phyloP scores from a whole-genome alignment of 2,329 filamentous ascomycete genomes.

The Talaromyces islandicus region DNA sequence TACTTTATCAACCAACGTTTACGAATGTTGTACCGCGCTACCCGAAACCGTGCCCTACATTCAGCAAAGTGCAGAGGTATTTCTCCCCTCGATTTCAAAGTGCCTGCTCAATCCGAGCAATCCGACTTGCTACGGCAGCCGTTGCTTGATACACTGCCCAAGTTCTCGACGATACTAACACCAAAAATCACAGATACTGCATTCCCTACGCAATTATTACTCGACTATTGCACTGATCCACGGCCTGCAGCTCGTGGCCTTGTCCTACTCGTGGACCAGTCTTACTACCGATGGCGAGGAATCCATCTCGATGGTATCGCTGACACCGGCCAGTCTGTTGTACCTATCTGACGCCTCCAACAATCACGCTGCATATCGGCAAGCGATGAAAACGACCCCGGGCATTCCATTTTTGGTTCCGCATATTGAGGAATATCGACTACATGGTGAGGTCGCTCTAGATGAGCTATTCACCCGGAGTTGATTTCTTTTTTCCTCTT shows the following conservation, averaged over 20 bases:
- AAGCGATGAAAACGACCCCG: conserved; percentile 23
- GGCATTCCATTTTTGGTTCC: conserved; percentile 35
- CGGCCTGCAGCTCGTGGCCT: conserved; percentile 29
- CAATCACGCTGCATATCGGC: conserved; percentile 32
- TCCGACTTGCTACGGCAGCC: neutral
- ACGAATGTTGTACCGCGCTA: conserved; percentile 33
- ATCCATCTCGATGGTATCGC: conserved; percentile 16
- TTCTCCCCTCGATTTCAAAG: neutral
- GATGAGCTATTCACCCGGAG: conserved; percentile 24
- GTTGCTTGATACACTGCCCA: neutral
- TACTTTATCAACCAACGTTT: conserved; percentile 24
- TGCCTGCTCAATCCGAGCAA: neutral
- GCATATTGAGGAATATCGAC: conserved; percentile 29
- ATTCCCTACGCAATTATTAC: conserved; percentile 28
- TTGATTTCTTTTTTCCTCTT: too few species aligned
- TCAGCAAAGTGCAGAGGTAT: conserved; percentile 31
- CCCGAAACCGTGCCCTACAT: conserved; percentile 27
- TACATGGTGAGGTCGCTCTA: conserved; percentile 21
- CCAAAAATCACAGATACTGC: conserved; percentile 20
- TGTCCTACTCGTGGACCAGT: conserved; percentile 17
- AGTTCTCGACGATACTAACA: neutral
- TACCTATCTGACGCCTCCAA: conserved; percentile 23
- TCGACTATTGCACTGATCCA: conserved; percentile 31
- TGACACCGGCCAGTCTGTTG: conserved; percentile 19
- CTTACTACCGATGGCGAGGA: conserved; percentile 5